Conservation (phyloP, 2,329 filamentous ascomycete species). For the Mycogone perniciosa region DNA sequence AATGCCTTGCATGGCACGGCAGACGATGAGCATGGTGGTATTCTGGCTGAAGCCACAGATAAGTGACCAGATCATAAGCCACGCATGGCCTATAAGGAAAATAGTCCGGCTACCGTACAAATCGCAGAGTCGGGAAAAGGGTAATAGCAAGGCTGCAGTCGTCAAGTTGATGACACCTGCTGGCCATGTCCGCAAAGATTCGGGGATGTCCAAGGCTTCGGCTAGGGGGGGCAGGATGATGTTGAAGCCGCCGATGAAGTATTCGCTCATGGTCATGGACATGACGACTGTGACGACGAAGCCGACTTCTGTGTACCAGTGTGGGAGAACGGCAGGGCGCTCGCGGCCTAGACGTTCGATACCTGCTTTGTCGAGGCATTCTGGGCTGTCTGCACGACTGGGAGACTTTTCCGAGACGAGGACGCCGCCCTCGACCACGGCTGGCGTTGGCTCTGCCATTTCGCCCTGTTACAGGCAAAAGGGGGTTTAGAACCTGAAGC, state of each 20-base stretch:
- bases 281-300: constrained; percentile 58
- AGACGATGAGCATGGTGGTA: constrained; percentile 64
- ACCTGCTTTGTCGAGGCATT: constrained; percentile 23
- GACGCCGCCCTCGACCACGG: background rate
- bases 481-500: background rate
- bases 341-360: constrained; percentile 58
- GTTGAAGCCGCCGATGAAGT: constrained; percentile 70
- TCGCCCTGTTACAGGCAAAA: background rate
- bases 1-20: constrained; percentile 67
- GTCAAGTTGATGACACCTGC: constrained; percentile 56
- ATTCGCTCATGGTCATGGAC: constrained; percentile 63
- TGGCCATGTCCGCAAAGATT: constrained; percentile 56
- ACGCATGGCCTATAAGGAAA: constrained; percentile 53
- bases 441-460: background rate
- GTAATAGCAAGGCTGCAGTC: constrained; percentile 52
- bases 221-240: constrained; percentile 64
- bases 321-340: constrained; percentile 50
- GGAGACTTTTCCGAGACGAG: constrained; percentile 5
- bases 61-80: constrained; percentile 64
- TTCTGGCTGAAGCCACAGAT: constrained; percentile 63
- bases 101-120: constrained; percentile 56
- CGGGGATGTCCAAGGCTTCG: constrained; percentile 56
- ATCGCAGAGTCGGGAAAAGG: constrained; percentile 55
- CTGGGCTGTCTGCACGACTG: background rate
- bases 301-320: constrained; percentile 48